Evolutionary conservation across 257 asterid species (phyloP), one percentile per base, ranked within the genome.

Genomic region (Nicotiana benthamiana): DNA sequence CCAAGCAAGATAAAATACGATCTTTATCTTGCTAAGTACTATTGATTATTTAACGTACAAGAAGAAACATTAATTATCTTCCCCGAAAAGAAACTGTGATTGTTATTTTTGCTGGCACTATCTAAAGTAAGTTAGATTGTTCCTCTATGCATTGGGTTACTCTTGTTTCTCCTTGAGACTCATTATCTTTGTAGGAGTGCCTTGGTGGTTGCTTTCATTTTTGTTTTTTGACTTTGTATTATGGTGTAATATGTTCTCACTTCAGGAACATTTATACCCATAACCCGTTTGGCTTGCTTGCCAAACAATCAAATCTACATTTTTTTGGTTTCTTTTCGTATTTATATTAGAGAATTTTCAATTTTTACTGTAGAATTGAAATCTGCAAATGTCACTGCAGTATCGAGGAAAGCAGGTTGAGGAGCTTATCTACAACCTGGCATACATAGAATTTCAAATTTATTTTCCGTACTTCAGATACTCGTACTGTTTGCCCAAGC

Each of bases 351-450:
- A 15, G 3, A 43, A 43, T 22, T 22, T 70, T 40, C 77, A 22
- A 24, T 43, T 70, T 59, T 5, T 22, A 7, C n/a, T 70, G 59
- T 70, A 12, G 77, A 70, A 70, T 70, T 70, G 56, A 70, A 43
- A 12, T 85, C 84, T 88, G 86, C 66, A 83, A 82, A 86, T 87
- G 89, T 85, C 87, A 72, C 86, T 89, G 92, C 94, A 90, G 93
- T 87, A 84, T 79, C 86, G 84, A 79, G 82, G 90, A 89, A 86
- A 85, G 88, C 93, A 89, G 89, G 89, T 87, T 85, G 89, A 85
- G 88, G 89, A 91, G 90, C 82, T 84, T 77, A 77, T 75, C 83
- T 70, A 80, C 87, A 84, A 79, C 88, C 79, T 86, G 90, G 79
- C 84, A 82, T 80, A 80, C 78, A 83, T 82, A 76, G 32, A 61